phyloP scores from a whole-genome alignment of 2,329 filamentous ascomycete species.

The Salinomyces thailandicus region DNA sequence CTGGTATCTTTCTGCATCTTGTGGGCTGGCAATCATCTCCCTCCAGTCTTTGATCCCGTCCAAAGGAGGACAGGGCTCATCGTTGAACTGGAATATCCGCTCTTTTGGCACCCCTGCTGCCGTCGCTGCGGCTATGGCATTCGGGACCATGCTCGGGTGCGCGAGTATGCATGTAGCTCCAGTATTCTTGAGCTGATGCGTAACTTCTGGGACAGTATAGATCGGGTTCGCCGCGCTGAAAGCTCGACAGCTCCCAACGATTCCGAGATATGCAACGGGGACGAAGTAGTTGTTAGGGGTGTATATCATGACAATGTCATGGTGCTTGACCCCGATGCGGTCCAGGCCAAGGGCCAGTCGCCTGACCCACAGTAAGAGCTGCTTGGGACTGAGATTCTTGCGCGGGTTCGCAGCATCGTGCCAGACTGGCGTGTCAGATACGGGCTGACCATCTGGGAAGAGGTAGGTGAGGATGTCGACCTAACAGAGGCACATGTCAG shows the following conservation, averaged over 20 bases:
- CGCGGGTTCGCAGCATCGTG: constrained; percentile 39
- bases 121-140: constrained; percentile 42
- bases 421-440: constrained; percentile 43
- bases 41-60: constrained; percentile 26
- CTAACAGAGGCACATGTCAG: constrained; percentile 16
- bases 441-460: constrained; percentile 24
- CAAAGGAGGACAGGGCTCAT: constrained; percentile 30
- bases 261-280: constrained; percentile 44
- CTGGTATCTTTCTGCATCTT: constrained; percentile 30
- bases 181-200: constrained; percentile 37
- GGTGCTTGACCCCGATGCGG: constrained; percentile 34
- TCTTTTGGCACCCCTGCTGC: constrained; percentile 36
- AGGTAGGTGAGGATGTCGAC: constrained; percentile 34
- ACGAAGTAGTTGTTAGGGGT: constrained; percentile 47
- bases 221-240: constrained; percentile 46
- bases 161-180: constrained; percentile 32
- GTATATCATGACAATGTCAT: constrained; percentile 46
- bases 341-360: constrained; percentile 42
- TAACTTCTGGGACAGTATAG: constrained; percentile 43
- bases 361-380: constrained; percentile 43
- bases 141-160: constrained; percentile 40
- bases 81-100: constrained; percentile 35
- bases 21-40: constrained; percentile 23
- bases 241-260: constrained; percentile 42
- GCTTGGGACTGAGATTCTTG: constrained; percentile 37